Evolutionary conservation across 129 eudicot genomes (phyloP).

Genomic region (Rutidosis leptorrhynchoides): DNA sequence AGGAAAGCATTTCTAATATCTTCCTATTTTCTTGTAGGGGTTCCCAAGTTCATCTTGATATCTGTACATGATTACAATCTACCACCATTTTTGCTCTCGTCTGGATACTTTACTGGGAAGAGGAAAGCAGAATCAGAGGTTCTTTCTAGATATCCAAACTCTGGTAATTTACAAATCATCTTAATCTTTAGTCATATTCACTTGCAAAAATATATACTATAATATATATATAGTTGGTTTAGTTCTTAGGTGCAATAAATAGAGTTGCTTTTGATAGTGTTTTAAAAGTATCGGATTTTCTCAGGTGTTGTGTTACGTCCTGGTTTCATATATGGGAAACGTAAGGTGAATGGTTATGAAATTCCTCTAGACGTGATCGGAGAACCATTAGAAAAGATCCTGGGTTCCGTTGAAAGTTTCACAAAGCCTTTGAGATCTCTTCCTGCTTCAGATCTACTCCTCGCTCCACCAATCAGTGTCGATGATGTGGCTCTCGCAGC

Average conservation of each 20-base stretch:
- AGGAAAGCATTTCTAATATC: too few species aligned
- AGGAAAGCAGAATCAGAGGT: slow-evolving; percentile 96
- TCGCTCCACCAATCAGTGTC: slow-evolving; percentile 87
- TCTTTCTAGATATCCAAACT: slow-evolving; percentile 69
- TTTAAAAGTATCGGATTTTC: too few species aligned
- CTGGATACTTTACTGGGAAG: slow-evolving; percentile 96
- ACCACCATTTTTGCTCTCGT: slow-evolving; percentile 75
- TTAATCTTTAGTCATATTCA: too few species aligned
- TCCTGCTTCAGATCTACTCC: slow-evolving; percentile 78
- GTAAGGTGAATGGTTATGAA: slow-evolving; percentile 79
- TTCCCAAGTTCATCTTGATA: slow-evolving; percentile 86
- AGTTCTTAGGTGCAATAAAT: too few species aligned
- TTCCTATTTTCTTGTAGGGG: slow-evolving; percentile 42
- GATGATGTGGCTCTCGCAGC: slow-evolving; percentile 85
- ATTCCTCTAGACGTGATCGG: slow-evolving; percentile 83
- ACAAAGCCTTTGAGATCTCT: slow-evolving; percentile 71
- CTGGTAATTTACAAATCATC: slow-evolving; percentile 46
- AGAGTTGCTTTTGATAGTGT: too few species aligned
- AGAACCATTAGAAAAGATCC: slow-evolving; percentile 69
- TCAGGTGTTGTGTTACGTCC: slow-evolving; percentile 95
- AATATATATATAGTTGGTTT: too few species aligned
- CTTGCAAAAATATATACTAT: too few species aligned
- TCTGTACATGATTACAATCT: slow-evolving; percentile 93
- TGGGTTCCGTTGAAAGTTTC: slow-evolving; percentile 54
- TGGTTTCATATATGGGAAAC: slow-evolving; percentile 91